Conservation (phyloP, 495 filamentous ascomycete genomes). For the Neurospora sp. region DNA sequence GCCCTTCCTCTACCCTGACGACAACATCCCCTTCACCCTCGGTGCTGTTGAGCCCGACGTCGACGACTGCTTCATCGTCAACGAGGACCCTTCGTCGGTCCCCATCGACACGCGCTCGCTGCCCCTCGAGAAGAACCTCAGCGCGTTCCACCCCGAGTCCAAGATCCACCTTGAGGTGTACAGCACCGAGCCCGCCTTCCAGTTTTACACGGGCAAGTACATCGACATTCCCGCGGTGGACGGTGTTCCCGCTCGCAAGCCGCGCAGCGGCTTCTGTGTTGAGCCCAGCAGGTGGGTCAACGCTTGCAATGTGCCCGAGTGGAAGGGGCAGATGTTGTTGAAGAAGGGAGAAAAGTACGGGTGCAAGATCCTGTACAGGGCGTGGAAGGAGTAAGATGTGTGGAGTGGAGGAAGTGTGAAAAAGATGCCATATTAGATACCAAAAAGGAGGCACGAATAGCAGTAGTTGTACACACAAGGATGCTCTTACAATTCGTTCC, state of each 20-base stretch:
- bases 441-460: not conserved
- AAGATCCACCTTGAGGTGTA: slow-evolving; percentile 72
- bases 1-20: slow-evolving; percentile 43
- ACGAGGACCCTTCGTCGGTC: slow-evolving; percentile 47
- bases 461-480: not conserved
- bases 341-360: slow-evolving; percentile 76
- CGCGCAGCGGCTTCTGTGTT: slow-evolving; percentile 73
- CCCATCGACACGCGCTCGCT: slow-evolving; percentile 65
- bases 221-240: slow-evolving; percentile 67
- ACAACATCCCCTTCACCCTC: slow-evolving; percentile 63
- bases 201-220: slow-evolving; percentile 86
- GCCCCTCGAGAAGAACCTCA: slow-evolving; percentile 54
- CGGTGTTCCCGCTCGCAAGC: slow-evolving; percentile 49
- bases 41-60: slow-evolving; percentile 58
- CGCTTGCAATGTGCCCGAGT: slow-evolving; percentile 68
- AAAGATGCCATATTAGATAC: not conserved
- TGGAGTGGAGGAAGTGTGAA: not conserved
- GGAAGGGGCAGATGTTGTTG: slow-evolving; percentile 65
- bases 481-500: not conserved
- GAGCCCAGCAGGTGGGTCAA: slow-evolving; percentile 89
- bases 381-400: slow-evolving; percentile 54
- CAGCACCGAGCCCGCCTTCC: slow-evolving; percentile 91
- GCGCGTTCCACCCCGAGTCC: slow-evolving; percentile 58
- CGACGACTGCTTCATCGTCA: slow-evolving; percentile 84
- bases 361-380: slow-evolving; percentile 65